These are phyloP conservation scores for Fibroporia radiculosa DNA, from an alignment of 768 basidiomycete species.

Conservation along the genomic window DNA sequence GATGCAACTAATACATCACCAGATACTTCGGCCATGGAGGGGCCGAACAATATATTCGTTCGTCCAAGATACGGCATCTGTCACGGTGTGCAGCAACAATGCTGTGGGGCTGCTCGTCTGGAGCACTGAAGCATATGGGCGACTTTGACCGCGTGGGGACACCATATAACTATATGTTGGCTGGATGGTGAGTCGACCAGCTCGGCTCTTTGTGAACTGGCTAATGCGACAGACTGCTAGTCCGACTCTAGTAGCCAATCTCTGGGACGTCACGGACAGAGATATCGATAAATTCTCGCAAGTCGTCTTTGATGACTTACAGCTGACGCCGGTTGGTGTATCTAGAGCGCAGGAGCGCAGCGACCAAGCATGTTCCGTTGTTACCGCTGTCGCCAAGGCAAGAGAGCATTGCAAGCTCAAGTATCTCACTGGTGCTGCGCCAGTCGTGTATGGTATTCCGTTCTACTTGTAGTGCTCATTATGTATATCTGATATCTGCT, in stretches of 20 bases:
- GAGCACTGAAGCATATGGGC: slow-evolving; percentile 80
- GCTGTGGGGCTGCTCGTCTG: slow-evolving; percentile 99
- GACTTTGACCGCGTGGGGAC: slow-evolving; percentile 91
- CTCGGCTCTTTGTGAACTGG: neutral
- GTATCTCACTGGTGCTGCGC: slow-evolving; percentile 92
- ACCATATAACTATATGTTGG: slow-evolving; percentile 93
- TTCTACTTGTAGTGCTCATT: slow-evolving; percentile 85
- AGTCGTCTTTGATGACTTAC: slow-evolving; percentile 69
- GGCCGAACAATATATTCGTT: slow-evolving; percentile 88
- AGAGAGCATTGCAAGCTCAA: slow-evolving; percentile 81
- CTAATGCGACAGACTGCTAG: slow-evolving; percentile 21
- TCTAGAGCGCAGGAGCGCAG: slow-evolving; percentile 13
- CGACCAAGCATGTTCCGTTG: slow-evolving; percentile 37
- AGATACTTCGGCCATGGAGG: slow-evolving; percentile 99
- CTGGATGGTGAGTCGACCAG: slow-evolving; percentile 80
- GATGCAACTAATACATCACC: no score
- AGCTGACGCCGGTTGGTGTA: slow-evolving; percentile 33
- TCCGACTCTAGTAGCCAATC: slow-evolving; percentile 86
- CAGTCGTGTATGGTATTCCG: slow-evolving; percentile 93
- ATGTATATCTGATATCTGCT: no score
- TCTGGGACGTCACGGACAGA: slow-evolving; percentile 98
- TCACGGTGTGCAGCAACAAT: slow-evolving; percentile 87
- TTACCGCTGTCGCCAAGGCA: slow-evolving; percentile 72
- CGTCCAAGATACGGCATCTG: slow-evolving; percentile 76
- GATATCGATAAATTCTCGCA: slow-evolving; percentile 94